Conservation (phyloP, 768 basidiomycete species). For the Mrakia blollopis region DNA sequence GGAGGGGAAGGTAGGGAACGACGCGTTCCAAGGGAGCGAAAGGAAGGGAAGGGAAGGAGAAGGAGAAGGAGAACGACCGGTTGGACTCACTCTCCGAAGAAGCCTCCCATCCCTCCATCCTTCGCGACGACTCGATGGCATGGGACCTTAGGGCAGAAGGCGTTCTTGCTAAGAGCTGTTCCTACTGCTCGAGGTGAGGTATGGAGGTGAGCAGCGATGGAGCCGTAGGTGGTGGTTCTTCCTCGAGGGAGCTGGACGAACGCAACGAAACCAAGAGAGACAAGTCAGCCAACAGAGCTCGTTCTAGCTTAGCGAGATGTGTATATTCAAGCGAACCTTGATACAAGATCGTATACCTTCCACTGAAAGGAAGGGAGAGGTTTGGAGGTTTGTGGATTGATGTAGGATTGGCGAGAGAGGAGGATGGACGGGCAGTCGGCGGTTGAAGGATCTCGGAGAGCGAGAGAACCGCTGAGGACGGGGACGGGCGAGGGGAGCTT, state of each 20-base stretch:
- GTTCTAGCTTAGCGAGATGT: not conserved
- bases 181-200: slow-evolving; percentile 49
- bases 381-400: not conserved
- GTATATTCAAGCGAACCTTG: not conserved
- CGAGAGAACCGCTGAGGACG: not conserved
- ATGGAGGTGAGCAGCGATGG: not conserved
- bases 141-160: slow-evolving; percentile 62
- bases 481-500: no score
- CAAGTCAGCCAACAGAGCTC: not conserved
- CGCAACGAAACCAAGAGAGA: not conserved
- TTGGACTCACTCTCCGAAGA: slow-evolving; percentile 53
- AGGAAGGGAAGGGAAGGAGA: slow-evolving; percentile 33
- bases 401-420: slow-evolving; percentile 1
- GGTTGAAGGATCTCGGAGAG: not conserved
- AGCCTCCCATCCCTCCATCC: slow-evolving; percentile 59
- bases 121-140: slow-evolving; percentile 68
- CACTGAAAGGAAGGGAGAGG: slow-evolving; percentile 13
- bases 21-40: no score
- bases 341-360: slow-evolving; percentile 15
- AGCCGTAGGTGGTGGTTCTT: not conserved
- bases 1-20: slow-evolving; percentile 40
- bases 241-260: not conserved
- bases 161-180: slow-evolving; percentile 58
- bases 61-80: no score
- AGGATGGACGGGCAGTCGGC: slow-evolving; percentile 8